Base-by-base conservation (phyloP, 768 basidiomycete genomes). In the Saitozyma sp. region DNA sequence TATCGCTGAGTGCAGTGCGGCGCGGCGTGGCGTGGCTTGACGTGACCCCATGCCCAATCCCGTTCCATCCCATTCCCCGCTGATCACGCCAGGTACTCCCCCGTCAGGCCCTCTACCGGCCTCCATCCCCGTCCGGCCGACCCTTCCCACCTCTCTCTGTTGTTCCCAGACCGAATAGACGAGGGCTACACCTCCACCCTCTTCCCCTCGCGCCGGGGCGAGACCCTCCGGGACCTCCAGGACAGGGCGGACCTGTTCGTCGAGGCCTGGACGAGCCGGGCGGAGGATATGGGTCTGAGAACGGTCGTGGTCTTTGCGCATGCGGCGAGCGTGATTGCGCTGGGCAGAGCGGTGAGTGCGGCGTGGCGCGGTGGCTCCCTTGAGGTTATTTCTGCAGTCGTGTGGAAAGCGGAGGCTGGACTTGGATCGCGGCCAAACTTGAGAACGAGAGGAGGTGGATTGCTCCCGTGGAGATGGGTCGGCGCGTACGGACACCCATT, bases 321-420 rank as follows among this genome's bases (percentile, higher is more conserved):
- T 67, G 79, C 78, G 9, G 77, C 77, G n/a, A 71, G 70, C 50
- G 71, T 80, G 1, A 80, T 80, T 59, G 79, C 77, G 3, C 58
- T 80, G 0, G 79, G 79, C 3, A 62, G 78, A 63, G 75, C 77
- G 5, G 75, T 75, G 57, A 68, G 75, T 29, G 29, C 29, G 29
- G 29, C 29, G 29, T 29, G 29, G 29, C 29, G 29, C 5, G 29
- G 29, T 29, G 17, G 53, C 37, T 13, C 40, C 53, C 3, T 38
- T 39, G 13, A 37, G 8, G 3, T 4, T 54, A 8, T 19, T 16
- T 17, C 7, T 6, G 29, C 29, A 39, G 19, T n/a, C 13, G n/a
- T 54, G 29, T 29, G 29, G 29, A 29, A 29, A 5, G 29, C 29
- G 29, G 29, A 29, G 29, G 2, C 29, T 29, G 29, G 5, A 29